Evolutionary conservation across 257 asterid genomes (phyloP).

Genomic region (Parsonsia alboflavescens): DNA sequence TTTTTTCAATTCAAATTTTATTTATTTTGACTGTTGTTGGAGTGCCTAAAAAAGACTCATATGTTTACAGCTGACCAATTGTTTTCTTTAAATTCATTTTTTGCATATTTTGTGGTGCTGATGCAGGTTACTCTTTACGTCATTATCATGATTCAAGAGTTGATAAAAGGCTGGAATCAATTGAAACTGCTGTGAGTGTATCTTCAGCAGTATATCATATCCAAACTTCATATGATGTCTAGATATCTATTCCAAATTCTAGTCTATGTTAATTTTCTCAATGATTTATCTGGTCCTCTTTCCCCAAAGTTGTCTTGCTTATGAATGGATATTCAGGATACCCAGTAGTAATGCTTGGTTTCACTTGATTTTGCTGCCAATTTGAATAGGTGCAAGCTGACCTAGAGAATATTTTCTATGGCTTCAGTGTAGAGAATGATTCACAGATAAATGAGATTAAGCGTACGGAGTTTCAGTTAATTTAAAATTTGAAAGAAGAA

Average conservation of each 20-base stretch:
- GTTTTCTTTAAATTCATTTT: background rate
- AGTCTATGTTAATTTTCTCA: background rate
- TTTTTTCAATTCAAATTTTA: background rate
- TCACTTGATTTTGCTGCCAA: background rate
- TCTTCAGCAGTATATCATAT: background rate
- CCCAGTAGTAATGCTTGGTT: background rate
- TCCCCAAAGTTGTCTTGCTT: background rate
- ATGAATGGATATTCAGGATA: background rate
- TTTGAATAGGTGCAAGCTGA: background rate
- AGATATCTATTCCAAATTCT: background rate
- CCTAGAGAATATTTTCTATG: background rate
- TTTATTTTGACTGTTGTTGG: background rate
- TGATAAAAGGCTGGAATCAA: constrained; percentile 71
- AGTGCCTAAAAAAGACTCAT: background rate
- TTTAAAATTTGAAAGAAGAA: no score
- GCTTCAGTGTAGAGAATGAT: background rate
- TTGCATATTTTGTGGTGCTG: constrained; percentile 16
- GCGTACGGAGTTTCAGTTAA: no score
- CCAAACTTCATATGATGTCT: background rate
- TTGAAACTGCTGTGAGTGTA: constrained; percentile 70
- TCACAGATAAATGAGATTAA: no score
- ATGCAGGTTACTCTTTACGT: constrained; percentile 75
- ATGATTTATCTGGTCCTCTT: background rate
- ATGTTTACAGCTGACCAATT: background rate
- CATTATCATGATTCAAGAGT: constrained; percentile 70